Percentiles rank a stretch among this genome's conserved stretches.
These are phyloP conservation scores for Ustilago bromivora DNA, from an alignment of 1,284 basidiomycete genomes.

Conservation along the genomic window DNA sequence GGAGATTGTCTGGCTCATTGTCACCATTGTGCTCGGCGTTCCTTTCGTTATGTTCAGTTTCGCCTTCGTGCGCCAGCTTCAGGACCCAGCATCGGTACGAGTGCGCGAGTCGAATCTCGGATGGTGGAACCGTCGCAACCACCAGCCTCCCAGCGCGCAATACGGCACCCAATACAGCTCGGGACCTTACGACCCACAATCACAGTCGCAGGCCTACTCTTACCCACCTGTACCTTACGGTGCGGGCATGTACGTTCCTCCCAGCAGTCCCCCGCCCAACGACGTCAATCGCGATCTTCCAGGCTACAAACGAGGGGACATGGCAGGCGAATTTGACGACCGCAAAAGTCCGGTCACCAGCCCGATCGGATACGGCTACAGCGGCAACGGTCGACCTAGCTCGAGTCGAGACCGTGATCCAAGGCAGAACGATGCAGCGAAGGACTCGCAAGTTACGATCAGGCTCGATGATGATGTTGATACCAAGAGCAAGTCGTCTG, in stretches of 20 bases:
- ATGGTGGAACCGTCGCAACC: slow-evolving; percentile 37
- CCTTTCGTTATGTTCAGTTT: slow-evolving; percentile 61
- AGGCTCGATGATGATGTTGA: slow-evolving; percentile 38
- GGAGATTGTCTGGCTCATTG: slow-evolving; percentile 59
- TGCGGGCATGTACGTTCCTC: slow-evolving; percentile 30
- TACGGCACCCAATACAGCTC: slow-evolving; percentile 24
- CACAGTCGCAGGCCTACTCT: slow-evolving; percentile 38
- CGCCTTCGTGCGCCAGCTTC: slow-evolving; percentile 55
- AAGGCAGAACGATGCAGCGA: slow-evolving; percentile 42
- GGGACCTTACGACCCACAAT: slow-evolving; percentile 48
- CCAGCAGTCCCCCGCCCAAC: slow-evolving; percentile 31
- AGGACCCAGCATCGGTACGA: slow-evolving; percentile 50
- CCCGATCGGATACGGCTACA: slow-evolving; percentile 29
- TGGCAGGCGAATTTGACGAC: slow-evolving; percentile 47
- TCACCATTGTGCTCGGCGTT: slow-evolving; percentile 48
- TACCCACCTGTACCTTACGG: slow-evolving; percentile 49
- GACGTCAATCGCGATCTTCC: slow-evolving; percentile 37
- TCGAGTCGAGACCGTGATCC: slow-evolving; percentile 34
- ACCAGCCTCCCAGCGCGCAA: slow-evolving; percentile 41
- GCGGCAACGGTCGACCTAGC: slow-evolving; percentile 27
- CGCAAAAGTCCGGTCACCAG: slow-evolving; percentile 42
- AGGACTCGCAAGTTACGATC: slow-evolving; percentile 45
- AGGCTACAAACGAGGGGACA: slow-evolving; percentile 40
- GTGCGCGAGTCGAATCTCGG: slow-evolving; percentile 25
- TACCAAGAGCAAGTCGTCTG: slow-evolving; percentile 22